Percentiles rank a stretch among this genome's conserved stretches.
These are phyloP conservation scores for Olyra latifolia DNA, from an alignment of 176 grass and related monocot genomes.

Conservation along the genomic window DNA sequence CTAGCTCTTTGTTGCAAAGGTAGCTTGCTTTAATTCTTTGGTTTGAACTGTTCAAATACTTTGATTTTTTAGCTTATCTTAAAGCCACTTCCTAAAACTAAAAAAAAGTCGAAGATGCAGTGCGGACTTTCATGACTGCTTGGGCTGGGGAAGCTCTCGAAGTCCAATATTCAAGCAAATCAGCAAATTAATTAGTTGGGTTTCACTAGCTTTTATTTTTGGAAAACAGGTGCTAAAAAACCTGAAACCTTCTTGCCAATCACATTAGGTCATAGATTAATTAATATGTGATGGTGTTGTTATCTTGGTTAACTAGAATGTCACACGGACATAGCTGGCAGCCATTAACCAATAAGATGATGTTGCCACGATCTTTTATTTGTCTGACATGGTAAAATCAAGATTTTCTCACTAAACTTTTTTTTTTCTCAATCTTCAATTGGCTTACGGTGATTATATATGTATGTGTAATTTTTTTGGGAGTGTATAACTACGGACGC, in stretches of 20 bases:
- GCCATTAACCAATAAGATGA: not conserved
- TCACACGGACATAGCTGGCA: constrained; percentile 5
- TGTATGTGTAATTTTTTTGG: too few relatives aligned
- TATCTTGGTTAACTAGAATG: constrained; percentile 2
- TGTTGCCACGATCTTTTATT: constrained; percentile 2
- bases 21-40: not conserved
- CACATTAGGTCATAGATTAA: not conserved
- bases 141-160: too few relatives aligned
- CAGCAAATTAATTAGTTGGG: too few relatives aligned
- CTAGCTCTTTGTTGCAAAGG: not conserved
- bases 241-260: not conserved
- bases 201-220: not conserved
- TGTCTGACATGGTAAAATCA: not conserved
- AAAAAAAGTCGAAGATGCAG: too few relatives aligned
- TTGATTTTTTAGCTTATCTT: too few relatives aligned
- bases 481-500: too few relatives aligned
- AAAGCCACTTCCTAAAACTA: too few relatives aligned
- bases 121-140: too few relatives aligned
- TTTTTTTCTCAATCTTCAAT: not conserved
- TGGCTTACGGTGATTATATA: not conserved
- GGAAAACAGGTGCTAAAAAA: not conserved
- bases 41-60: not conserved
- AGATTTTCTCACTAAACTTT: too few relatives aligned
- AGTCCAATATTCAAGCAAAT: too few relatives aligned
- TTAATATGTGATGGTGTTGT: constrained; percentile 1